These are phyloP conservation scores for Penicillium sp. DNA, from an alignment of 2,329 filamentous ascomycete genomes.

Conservation along the genomic window DNA sequence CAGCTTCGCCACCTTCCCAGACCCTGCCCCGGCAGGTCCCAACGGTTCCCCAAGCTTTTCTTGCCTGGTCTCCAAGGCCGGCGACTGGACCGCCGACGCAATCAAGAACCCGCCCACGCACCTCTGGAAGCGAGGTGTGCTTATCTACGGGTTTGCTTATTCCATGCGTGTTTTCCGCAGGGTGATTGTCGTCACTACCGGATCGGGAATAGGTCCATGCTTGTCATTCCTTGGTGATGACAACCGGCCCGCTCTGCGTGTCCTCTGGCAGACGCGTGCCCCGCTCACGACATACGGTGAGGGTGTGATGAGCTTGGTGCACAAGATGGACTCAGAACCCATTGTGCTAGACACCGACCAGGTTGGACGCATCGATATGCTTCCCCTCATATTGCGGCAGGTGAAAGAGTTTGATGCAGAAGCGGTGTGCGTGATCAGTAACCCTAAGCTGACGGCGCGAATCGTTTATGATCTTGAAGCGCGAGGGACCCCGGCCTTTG, in stretches of 20 bases:
- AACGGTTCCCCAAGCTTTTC: conserved; percentile 59
- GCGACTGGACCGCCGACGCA: conserved; percentile 70
- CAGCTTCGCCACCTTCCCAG: conserved; percentile 73
- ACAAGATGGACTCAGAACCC: conserved; percentile 60
- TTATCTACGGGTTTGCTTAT: conserved; percentile 68
- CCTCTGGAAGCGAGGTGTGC: conserved; percentile 69
- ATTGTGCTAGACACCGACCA: conserved; percentile 67
- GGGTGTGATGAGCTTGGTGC: conserved; percentile 59
- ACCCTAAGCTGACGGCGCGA: conserved; percentile 66
- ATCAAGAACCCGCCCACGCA: conserved; percentile 63
- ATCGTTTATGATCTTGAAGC: conserved; percentile 70
- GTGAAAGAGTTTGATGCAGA: conserved; percentile 55
- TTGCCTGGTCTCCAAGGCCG: conserved; percentile 70
- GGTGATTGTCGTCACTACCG: conserved; percentile 69
- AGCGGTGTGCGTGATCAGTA: conserved; percentile 73
- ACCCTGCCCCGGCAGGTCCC: conserved; percentile 38
- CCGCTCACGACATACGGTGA: conserved; percentile 66
- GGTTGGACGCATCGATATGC: conserved; percentile 63
- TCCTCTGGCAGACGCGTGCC: conserved; percentile 69
- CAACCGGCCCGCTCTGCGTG: conserved; percentile 49
- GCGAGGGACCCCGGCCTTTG: conserved; percentile 67
- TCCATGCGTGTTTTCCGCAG: conserved; percentile 67
- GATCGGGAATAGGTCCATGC: conserved; percentile 72
- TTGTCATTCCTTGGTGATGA: conserved; percentile 61
- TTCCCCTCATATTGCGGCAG: conserved; percentile 57